A percentile compares a stretch with the other conserved stretches of the same genome.
These are phyloP conservation scores for Anisodus acutangulus DNA, from an alignment of 257 asterid species.

Conservation along the genomic window DNA sequence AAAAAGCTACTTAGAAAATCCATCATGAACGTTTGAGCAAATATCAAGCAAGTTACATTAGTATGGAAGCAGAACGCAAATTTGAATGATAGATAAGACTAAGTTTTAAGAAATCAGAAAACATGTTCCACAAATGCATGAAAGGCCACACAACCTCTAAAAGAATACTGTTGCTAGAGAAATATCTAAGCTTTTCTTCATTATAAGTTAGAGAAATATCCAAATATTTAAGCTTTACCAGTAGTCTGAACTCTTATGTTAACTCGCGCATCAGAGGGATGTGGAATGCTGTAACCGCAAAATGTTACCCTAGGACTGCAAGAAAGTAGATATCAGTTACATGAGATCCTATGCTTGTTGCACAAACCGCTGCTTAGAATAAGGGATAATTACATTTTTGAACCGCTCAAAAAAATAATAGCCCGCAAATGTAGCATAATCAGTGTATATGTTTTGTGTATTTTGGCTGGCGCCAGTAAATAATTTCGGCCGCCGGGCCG, in stretches of 20 bases:
- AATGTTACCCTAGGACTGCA: slow-evolving; percentile 86
- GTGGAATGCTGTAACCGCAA: slow-evolving; percentile 96
- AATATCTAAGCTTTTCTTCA: background rate
- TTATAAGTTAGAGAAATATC: background rate
- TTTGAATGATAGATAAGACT: background rate
- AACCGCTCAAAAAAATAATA: too few species aligned
- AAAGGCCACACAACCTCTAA: background rate
- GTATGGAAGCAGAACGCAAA: background rate
- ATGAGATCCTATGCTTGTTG: background rate
- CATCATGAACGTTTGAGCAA: background rate
- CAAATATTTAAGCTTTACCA: slow-evolving; percentile 48
- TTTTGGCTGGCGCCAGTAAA: too few species aligned
- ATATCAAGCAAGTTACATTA: background rate
- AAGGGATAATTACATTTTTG: background rate
- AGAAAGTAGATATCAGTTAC: slow-evolving; percentile 6
- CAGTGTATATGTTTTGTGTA: too few species aligned
- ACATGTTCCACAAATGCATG: background rate
- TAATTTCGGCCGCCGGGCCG: too few species aligned
- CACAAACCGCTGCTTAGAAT: background rate
- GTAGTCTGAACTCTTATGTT: slow-evolving; percentile 93
- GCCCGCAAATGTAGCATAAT: too few species aligned
- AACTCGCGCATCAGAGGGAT: slow-evolving; percentile 91
- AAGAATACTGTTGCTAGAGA: background rate
- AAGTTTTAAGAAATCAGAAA: background rate
- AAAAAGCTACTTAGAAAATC: background rate